A percentile compares a stretch with the other conserved stretches of the same genome.
Conservation (phyloP, 176 grass and related monocot species). For the Carex scoparia region DNA sequence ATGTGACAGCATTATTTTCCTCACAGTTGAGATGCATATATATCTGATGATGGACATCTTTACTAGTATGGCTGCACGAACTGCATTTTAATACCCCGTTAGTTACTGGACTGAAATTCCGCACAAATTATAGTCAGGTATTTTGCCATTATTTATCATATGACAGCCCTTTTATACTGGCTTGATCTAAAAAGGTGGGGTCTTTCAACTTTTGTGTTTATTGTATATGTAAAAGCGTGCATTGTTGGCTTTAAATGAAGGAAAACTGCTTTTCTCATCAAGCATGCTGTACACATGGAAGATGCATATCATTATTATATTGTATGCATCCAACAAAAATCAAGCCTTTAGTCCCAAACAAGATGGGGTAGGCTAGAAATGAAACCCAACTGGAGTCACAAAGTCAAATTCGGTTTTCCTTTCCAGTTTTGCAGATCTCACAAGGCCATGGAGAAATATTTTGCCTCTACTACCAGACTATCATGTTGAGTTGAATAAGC, state of each 20-base stretch:
- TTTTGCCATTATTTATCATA: conserved; percentile 4
- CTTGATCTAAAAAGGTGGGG: neutral
- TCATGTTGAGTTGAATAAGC: conserved; percentile 11
- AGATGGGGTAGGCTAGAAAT: too few relatives aligned
- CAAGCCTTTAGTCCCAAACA: too few relatives aligned
- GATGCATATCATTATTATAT: neutral
- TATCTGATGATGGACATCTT: neutral
- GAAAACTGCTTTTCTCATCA: neutral
- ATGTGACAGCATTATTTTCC: neutral
- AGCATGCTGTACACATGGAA: neutral
- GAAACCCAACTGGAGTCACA: too few relatives aligned
- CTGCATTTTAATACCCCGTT: neutral
- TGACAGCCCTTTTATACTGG: neutral
- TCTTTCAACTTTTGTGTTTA: neutral
- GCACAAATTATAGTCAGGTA: neutral
- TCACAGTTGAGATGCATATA: neutral
- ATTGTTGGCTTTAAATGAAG: neutral
- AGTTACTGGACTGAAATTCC: neutral
- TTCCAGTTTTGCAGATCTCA: conserved; percentile 20
- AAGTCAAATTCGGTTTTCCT: neutral
- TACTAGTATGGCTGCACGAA: neutral
- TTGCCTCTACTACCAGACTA: neutral
- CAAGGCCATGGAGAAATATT: neutral
- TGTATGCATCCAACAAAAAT: neutral
- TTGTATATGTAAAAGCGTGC: neutral